Conservation (phyloP, 2,329 filamentous ascomycete genomes). For the Aureobasidium mangrovei region DNA sequence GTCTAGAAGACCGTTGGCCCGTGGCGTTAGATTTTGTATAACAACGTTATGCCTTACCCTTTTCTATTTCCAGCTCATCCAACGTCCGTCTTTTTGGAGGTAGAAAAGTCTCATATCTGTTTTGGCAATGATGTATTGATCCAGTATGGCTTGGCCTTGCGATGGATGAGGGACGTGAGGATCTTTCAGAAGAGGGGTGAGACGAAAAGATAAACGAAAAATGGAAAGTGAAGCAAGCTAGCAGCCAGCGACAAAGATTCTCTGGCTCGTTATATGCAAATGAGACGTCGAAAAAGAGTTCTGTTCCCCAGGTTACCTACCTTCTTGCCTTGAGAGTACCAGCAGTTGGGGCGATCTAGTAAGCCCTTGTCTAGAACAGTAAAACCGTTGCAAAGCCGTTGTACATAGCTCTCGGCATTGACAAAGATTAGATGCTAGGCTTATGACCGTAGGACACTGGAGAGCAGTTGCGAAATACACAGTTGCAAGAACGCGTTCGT, state of each 20-base stretch:
- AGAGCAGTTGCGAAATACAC: too few relatives aligned
- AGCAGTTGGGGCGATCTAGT: not conserved
- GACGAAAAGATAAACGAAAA: not conserved
- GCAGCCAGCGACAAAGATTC: not conserved
- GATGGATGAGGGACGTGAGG: not conserved
- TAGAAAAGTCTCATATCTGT: not conserved
- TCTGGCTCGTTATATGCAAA: not conserved
- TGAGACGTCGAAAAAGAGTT: not conserved
- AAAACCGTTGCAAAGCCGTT: not conserved
- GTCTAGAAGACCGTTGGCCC: constrained; percentile 4
- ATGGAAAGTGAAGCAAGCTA: not conserved
- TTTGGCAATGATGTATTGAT: not conserved
- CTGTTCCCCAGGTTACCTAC: not conserved
- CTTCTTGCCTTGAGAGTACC: not conserved
- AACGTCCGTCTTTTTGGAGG: not conserved
- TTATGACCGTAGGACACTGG: too few relatives aligned
- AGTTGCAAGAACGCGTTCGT: too few relatives aligned
- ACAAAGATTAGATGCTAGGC: too few relatives aligned
- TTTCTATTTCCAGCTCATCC: not conserved
- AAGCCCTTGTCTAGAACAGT: not conserved
- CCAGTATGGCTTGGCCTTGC: not conserved
- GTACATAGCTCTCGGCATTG: too few relatives aligned
- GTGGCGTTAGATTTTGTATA: constrained; percentile 2
- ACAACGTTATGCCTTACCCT: not conserved
- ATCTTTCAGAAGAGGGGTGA: not conserved